phyloP scores from a whole-genome alignment of 2,329 filamentous ascomycete species.

The Hypomyces perniciosus region DNA sequence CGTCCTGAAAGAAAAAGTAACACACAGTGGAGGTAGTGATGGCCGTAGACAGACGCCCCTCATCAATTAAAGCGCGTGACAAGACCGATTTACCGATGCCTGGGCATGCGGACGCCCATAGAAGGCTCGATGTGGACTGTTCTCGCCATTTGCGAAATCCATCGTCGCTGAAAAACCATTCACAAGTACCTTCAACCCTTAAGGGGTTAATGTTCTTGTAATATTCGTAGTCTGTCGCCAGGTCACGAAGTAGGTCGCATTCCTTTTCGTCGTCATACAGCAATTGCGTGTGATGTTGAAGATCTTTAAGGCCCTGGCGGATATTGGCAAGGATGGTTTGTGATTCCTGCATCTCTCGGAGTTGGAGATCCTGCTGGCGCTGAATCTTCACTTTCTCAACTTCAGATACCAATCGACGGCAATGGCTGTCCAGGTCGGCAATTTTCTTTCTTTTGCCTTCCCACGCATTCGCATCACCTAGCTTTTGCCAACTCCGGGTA shows the following conservation, averaged over 20 bases:
- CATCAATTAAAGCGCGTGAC: constrained; percentile 22
- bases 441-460: constrained; percentile 4
- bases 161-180: constrained; percentile 26
- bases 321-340: not conserved
- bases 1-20: constrained; percentile 32
- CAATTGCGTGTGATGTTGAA: not conserved
- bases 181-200: constrained; percentile 25
- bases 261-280: not conserved
- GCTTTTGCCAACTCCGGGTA: constrained; percentile 13
- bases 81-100: constrained; percentile 29
- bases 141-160: constrained; percentile 24
- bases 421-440: not conserved
- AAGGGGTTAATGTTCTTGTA: constrained; percentile 24
- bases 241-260: constrained; percentile 13
- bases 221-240: constrained; percentile 21
- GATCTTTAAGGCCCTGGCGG: not conserved
- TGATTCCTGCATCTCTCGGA: constrained; percentile 1
- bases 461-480: constrained; percentile 10
- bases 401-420: not conserved
- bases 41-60: constrained; percentile 17
- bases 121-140: constrained; percentile 15
- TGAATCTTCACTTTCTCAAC: not conserved
- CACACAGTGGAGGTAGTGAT: constrained; percentile 20
- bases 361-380: not conserved
- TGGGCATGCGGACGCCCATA: constrained; percentile 29